These are phyloP conservation scores for Friedmanniomyces endolithicus DNA, from an alignment of 495 filamentous ascomycete genomes.

Conservation along the genomic window DNA sequence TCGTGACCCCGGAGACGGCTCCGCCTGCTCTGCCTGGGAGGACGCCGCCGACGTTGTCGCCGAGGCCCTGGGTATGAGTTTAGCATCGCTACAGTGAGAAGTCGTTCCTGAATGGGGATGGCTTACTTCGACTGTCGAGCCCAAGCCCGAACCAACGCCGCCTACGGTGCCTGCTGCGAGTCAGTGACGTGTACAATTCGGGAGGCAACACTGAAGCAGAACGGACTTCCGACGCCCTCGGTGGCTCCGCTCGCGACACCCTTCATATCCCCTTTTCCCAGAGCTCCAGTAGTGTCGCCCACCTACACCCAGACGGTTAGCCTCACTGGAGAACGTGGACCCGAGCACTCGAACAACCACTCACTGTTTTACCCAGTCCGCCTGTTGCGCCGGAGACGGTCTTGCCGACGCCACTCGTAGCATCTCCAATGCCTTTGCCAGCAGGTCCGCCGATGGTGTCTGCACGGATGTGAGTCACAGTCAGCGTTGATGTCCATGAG, in stretches of 20 bases:
- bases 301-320: not conserved
- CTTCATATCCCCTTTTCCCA: slow-evolving; percentile 19
- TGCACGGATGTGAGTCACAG: not conserved
- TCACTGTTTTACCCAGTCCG: slow-evolving; percentile 17
- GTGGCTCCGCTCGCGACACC: slow-evolving; percentile 17
- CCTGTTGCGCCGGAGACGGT: slow-evolving; percentile 8
- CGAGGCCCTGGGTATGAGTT: slow-evolving; percentile 8
- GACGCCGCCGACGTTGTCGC: slow-evolving; percentile 12
- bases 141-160: not conserved
- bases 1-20: slow-evolving; percentile 13
- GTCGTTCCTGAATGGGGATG: no score
- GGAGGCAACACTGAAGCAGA: not conserved
- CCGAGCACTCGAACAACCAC: not conserved
- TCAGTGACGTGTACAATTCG: not conserved
- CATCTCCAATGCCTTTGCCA: slow-evolving; percentile 3
- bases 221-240: slow-evolving; percentile 9
- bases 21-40: slow-evolving; percentile 14
- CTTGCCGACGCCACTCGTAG: slow-evolving; percentile 14
- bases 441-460: slow-evolving; percentile 13
- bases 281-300: slow-evolving; percentile 16
- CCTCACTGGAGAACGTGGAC: not conserved
- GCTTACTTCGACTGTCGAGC: not conserved
- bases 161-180: slow-evolving; percentile 1
- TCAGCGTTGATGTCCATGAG: not conserved
- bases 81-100: no score